Conservation (phyloP, 495 filamentous ascomycete species). For the Penicillium turbatum region DNA sequence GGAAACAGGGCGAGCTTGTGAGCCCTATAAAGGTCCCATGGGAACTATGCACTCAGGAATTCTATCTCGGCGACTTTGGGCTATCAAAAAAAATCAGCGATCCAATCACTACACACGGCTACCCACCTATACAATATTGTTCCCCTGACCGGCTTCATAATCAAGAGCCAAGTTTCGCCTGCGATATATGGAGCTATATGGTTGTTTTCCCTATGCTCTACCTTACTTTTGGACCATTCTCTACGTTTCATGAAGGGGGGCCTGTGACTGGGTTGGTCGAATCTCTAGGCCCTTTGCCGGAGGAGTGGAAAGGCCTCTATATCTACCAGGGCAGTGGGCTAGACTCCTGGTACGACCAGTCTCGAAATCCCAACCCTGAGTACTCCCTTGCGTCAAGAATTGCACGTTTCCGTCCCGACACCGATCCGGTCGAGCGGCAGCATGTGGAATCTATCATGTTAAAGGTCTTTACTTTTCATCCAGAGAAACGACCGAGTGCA, state of each 20-base stretch:
- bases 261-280: slow-evolving; percentile 12
- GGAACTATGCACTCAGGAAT: slow-evolving; percentile 31
- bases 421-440: slow-evolving; percentile 17
- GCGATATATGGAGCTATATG: slow-evolving; percentile 17
- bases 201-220: slow-evolving; percentile 14
- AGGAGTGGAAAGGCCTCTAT: slow-evolving; percentile 13
- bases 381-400: slow-evolving; percentile 17
- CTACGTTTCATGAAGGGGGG: slow-evolving; percentile 5
- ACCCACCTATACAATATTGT: slow-evolving; percentile 12
- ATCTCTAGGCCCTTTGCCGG: slow-evolving; percentile 13
- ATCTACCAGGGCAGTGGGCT: slow-evolving; percentile 5
- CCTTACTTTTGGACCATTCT: slow-evolving; percentile 11
- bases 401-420: slow-evolving; percentile 19
- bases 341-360: slow-evolving; percentile 17
- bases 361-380: slow-evolving; percentile 3
- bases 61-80: slow-evolving; percentile 53
- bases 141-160: slow-evolving; percentile 14
- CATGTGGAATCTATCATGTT: slow-evolving; percentile 20
- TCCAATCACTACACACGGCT: slow-evolving; percentile 6
- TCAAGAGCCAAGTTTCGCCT: slow-evolving; percentile 13
- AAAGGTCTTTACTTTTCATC: slow-evolving; percentile 22
- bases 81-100: slow-evolving; percentile 27
- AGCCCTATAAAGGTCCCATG: slow-evolving; percentile 8
- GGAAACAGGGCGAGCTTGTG: slow-evolving; percentile 20
- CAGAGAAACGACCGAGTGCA: slow-evolving; percentile 18